Conservation (phyloP, 495 filamentous ascomycete species). For the Tuber aestivum region DNA sequence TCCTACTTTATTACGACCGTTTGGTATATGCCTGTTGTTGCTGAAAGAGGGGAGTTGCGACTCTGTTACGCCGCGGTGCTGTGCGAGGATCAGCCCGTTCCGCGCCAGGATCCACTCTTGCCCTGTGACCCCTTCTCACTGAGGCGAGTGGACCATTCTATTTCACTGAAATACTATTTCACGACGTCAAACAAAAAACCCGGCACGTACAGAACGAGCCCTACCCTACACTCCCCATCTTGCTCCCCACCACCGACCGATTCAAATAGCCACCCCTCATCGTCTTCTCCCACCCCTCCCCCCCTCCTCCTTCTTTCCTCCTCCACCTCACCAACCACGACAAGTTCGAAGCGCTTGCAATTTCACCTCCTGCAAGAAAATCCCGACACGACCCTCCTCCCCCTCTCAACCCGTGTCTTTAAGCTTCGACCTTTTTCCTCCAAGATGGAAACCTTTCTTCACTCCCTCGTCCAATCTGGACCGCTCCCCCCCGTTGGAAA, state of each 20-base stretch:
- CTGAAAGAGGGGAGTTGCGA: neutral
- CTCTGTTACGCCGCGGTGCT: neutral
- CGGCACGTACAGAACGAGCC: neutral
- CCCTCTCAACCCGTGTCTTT: neutral
- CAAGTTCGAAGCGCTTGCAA: neutral
- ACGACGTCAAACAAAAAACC: neutral
- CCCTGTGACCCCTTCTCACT: neutral
- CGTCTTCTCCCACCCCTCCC: neutral
- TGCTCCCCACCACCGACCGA: neutral
- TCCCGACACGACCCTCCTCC: neutral
- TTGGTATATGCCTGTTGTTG: neutral
- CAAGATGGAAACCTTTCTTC: neutral
- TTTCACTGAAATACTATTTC: neutral
- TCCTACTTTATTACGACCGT: neutral
- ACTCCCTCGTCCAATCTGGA: neutral
- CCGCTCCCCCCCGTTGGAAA: neutral
- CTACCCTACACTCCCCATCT: neutral
- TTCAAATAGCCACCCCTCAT: neutral
- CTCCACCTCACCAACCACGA: neutral
- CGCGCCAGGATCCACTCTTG: neutral
- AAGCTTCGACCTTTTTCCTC: neutral
- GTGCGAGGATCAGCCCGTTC: neutral
- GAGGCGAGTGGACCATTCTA: neutral
- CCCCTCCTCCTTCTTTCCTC: neutral
- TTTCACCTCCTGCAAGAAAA: neutral